These are phyloP conservation scores for Candida tropicalis DNA, from an alignment of 1,139 yeast genomes.

Conservation along the genomic window DNA sequence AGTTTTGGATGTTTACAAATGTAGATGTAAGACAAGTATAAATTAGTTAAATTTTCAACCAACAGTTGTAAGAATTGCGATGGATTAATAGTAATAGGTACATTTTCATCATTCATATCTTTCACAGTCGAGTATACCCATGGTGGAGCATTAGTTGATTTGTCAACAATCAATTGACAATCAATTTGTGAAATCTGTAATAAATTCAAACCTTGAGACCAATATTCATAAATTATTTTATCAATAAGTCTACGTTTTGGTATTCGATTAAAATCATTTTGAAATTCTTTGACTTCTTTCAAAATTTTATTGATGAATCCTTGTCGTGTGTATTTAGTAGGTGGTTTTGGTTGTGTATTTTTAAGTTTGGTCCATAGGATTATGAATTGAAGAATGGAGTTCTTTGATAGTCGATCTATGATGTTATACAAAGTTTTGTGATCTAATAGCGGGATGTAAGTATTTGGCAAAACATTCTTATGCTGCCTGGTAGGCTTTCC, in stretches of 20 bases:
- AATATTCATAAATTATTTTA: constrained; percentile 53
- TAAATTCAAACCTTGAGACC: constrained; percentile 66
- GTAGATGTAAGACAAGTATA: constrained; percentile 62
- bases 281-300: constrained; percentile 21
- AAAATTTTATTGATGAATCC: constrained; percentile 28
- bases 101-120: constrained; percentile 37
- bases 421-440: constrained; percentile 24
- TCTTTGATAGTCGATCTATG: constrained; percentile 34
- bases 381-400: constrained; percentile 37
- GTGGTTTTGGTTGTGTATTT: constrained; percentile 39
- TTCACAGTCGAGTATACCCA: constrained; percentile 65
- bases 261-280: constrained; percentile 18
- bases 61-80: constrained; percentile 50
- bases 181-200: constrained; percentile 76
- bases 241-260: constrained; percentile 53
- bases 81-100: constrained; percentile 43
- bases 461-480: constrained; percentile 35
- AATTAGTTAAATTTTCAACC: constrained; percentile 47
- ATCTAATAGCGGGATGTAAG: constrained; percentile 39
- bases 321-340: constrained; percentile 23
- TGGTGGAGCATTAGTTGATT: constrained; percentile 33
- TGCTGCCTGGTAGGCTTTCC: constrained; percentile 19
- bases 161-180: constrained; percentile 61
- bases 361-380: constrained; percentile 39
- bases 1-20: constrained; percentile 66